These are phyloP conservation scores for Lactarius psammicola DNA, from an alignment of 768 basidiomycete genomes.

Conservation along the genomic window DNA sequence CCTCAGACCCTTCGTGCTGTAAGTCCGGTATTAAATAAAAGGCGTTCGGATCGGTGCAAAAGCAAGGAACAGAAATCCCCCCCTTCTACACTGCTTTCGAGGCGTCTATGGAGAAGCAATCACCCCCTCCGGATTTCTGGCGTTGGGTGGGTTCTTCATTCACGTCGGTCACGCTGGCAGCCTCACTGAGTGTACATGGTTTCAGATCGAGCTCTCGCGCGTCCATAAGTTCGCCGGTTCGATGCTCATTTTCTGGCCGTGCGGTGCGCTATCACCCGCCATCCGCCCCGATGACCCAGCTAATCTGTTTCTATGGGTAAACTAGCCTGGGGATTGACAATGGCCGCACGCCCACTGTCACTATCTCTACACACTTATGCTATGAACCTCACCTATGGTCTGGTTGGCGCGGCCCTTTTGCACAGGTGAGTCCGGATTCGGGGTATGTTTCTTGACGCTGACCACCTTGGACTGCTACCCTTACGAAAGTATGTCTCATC, in stretches of 20 bases:
- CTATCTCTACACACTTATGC: conserved; percentile 16
- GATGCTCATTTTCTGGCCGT: conserved; percentile 32
- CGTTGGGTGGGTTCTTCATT: conserved; percentile 6
- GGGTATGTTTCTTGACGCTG: background rate
- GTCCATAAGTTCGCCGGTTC: conserved; percentile 32
- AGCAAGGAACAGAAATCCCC: background rate
- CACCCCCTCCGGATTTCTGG: background rate
- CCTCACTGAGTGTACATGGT: background rate
- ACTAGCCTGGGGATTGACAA: conserved; percentile 29
- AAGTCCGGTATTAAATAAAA: background rate
- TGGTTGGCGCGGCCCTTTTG: conserved; percentile 7
- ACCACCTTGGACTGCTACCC: background rate
- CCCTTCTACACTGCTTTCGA: background rate
- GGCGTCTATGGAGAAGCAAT: background rate
- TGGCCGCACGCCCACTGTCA: conserved; percentile 28
- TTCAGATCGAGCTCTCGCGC: conserved; percentile 27
- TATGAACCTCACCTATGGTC: conserved; percentile 11
- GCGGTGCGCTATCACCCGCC: conserved; percentile 7
- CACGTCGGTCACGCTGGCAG: background rate
- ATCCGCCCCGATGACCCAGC: background rate
- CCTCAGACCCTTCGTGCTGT: background rate
- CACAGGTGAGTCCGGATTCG: background rate
- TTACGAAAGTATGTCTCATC: conserved; percentile 6
- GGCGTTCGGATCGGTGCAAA: background rate
- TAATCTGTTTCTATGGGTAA: background rate